Base-by-base conservation (phyloP, 2,329 filamentous ascomycete genomes). In the Penicillium palitans region DNA sequence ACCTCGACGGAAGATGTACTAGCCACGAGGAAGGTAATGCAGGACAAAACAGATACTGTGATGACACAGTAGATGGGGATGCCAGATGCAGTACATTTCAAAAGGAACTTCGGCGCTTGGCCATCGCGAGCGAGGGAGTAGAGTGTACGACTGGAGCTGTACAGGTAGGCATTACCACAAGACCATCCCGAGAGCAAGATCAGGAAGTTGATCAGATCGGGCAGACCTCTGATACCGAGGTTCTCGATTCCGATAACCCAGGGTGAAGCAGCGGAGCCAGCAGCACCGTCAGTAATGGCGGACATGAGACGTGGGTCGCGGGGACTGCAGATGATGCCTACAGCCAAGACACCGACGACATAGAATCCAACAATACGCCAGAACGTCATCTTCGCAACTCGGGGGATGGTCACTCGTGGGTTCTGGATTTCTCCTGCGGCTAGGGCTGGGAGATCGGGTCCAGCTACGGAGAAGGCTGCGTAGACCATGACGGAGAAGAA, bases 321-420 rank as follows among this genome's bases (percentile, higher is more conserved):
- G 66, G 87, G 88, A 9, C 89, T 81, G 56, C 91, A 84, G 45
- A 90, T 74, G 54, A 90, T 86, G 7, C 87, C 86, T 2, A 90
- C 86, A 15, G 82, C 84, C 1, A 93, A 79, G 0, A 88, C 84
- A 0, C 89, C 89, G 4, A 90, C 80, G n/a, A 90, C 83, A 73
- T 91, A 91, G 72, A 92, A 92, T 9, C 83, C 78, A 0, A 88
- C 87, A 29, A 93, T 79, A n/a, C 90, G 87, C 74, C 88, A 91
- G 72, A 91, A 91, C 2, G 91, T 88, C 62, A 87, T 84, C 57
- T 90, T 89, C 71, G 86, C 90, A 1, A 89, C 90, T 24, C 84
- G 84, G 0, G 89, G 89, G 73, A 93, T 87, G 21, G 86, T 83
- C n/a, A 76, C 76, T 6, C 87, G 83, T 0, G 88, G 88, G 64